Evolutionary conservation across 345 rosid species (phyloP).

Genomic region (Garcia nutans): DNA sequence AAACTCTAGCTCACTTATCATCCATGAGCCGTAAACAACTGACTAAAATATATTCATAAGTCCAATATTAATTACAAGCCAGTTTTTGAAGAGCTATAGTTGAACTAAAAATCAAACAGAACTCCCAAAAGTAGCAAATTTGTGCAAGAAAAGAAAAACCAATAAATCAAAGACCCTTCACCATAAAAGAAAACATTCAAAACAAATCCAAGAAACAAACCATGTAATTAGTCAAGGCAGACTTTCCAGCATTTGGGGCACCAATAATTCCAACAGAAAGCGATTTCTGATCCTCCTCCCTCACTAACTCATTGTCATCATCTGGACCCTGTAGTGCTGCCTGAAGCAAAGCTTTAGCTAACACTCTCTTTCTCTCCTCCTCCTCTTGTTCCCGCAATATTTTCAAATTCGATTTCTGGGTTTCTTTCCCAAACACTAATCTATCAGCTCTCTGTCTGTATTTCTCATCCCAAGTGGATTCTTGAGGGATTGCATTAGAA

Average conservation of each 20-base stretch:
- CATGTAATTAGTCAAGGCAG: slow-evolving; percentile 79
- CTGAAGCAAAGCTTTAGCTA: slow-evolving; percentile 70
- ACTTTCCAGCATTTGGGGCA: slow-evolving; percentile 94
- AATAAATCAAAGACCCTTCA: not conserved
- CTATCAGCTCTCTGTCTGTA: slow-evolving; percentile 59
- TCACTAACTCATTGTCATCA: slow-evolving; percentile 58
- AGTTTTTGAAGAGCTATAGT: not conserved
- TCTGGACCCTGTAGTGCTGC: slow-evolving; percentile 69
- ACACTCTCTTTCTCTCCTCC: slow-evolving; percentile 49
- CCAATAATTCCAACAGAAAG: slow-evolving; percentile 89
- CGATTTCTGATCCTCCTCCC: slow-evolving; percentile 94
- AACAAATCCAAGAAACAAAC: slow-evolving; percentile 35
- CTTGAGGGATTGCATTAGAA: slow-evolving; percentile 22
- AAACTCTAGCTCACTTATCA: not conserved
- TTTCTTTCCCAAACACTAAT: slow-evolving; percentile 46
- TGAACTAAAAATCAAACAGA: not conserved
- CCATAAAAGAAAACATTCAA: not conserved
- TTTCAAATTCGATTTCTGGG: slow-evolving; percentile 32
- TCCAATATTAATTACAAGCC: not conserved
- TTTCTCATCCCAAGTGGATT: slow-evolving; percentile 63
- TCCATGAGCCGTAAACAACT: too few species aligned
- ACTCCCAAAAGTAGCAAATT: not conserved
- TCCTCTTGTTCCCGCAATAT: slow-evolving; percentile 40
- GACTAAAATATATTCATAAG: not conserved
- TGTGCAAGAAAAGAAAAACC: too few species aligned